Evolutionary conservation across 441 rosid genomes (phyloP).

Genomic region (Hura crepitans): DNA sequence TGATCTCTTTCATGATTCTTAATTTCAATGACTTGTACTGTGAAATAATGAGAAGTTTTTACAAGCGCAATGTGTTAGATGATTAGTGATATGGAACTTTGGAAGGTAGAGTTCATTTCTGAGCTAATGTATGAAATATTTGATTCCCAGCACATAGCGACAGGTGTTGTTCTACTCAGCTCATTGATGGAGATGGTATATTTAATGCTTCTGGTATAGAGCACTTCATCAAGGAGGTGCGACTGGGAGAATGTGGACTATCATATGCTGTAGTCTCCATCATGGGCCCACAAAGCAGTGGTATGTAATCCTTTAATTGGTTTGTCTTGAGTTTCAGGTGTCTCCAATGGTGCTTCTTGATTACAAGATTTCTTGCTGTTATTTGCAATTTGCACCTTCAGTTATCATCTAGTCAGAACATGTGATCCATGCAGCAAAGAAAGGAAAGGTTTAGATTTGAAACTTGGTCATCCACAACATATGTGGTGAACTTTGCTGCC

Average conservation of each 20-base stretch:
- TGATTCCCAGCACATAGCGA: conserved; percentile 37
- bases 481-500: not conserved
- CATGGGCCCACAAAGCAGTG: conserved; percentile 99
- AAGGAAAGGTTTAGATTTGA: not conserved
- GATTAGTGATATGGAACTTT: not conserved
- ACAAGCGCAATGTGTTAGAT: not conserved
- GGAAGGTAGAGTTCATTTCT: conserved; percentile 10
- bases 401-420: not conserved
- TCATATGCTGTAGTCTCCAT: conserved; percentile 96
- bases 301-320: conserved; percentile 37
- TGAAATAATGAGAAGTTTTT: not conserved
- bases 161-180: conserved; percentile 70
- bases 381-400: not conserved
- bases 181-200: conserved; percentile 85
- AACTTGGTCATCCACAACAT: not conserved
- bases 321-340: not conserved
- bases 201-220: conserved; percentile 72
- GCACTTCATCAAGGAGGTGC: conserved; percentile 66
- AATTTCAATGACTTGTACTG: not conserved
- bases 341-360: not conserved
- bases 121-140: conserved; percentile 12
- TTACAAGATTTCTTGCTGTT: conserved; percentile 6
- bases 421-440: not conserved
- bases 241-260: conserved; percentile 73
- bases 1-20: not conserved